Percentiles rank a stretch among this genome's conserved stretches.
These are phyloP conservation scores for Gentiana macrophylla DNA, from an alignment of 257 asterid genomes.

Conservation along the genomic window DNA sequence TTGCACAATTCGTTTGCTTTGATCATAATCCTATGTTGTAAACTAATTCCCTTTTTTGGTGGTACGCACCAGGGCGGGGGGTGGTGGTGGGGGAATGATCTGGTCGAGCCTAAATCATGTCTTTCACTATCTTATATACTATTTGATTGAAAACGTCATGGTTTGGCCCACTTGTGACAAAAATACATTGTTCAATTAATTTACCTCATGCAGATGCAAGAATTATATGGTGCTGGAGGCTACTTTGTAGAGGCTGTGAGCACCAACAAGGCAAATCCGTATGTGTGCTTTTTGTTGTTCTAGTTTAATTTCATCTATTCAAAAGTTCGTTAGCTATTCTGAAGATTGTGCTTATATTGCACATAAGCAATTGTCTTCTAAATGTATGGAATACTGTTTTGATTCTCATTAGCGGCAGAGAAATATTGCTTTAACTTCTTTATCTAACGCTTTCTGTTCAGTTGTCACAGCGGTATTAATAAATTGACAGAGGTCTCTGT, in stretches of 20 bases:
- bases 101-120: no score
- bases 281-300: slow-evolving; percentile 11
- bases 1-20: no score
- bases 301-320: background rate
- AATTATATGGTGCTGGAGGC: slow-evolving; percentile 85
- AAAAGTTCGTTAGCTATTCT: background rate
- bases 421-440: background rate
- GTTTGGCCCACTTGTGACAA: no score
- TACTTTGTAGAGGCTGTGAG: slow-evolving; percentile 50
- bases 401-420: background rate
- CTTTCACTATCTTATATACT: no score
- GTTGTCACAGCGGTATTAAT: slow-evolving; percentile 32
- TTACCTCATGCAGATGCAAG: slow-evolving; percentile 56
- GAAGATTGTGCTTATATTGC: no score
- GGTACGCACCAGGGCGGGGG: no score
- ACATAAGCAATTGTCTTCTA: no score
- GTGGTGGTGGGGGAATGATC: no score
- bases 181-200: no score
- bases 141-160: no score
- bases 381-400: background rate
- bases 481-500: slow-evolving; percentile 82
- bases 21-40: no score
- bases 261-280: slow-evolving; percentile 33
- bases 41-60: no score
- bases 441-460: slow-evolving; percentile 6